phyloP scores from a whole-genome alignment of 176 grass and related monocot genomes.

The Canna indica region DNA sequence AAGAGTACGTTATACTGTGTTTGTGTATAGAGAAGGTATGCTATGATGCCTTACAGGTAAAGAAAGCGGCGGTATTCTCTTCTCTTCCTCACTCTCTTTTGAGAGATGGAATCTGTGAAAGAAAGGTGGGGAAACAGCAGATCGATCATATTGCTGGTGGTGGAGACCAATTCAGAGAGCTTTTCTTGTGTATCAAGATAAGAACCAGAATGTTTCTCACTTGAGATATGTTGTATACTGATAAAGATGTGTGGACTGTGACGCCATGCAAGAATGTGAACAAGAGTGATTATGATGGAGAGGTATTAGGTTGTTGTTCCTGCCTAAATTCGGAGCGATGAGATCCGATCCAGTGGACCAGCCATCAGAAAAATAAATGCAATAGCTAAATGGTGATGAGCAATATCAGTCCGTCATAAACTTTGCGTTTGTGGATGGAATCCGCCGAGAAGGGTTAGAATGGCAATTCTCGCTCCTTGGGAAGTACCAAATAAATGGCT shows the following conservation, averaged over 20 bases:
- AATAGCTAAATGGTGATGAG: background rate
- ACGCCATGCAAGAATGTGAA: too few species aligned
- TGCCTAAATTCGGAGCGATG: too few species aligned
- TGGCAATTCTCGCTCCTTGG: background rate
- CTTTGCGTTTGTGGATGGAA: background rate
- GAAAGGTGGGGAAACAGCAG: background rate
- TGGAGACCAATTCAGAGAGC: too few species aligned
- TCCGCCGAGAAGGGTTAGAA: background rate
- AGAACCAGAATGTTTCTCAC: constrained; percentile 61
- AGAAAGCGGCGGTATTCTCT: background rate
- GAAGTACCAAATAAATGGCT: background rate
- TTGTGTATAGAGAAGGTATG: too few species aligned
- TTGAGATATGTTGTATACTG: too few species aligned
- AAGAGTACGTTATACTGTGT: background rate
- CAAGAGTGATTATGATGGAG: too few species aligned
- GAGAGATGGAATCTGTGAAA: constrained; percentile 12
- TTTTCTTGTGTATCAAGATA: constrained; percentile 82
- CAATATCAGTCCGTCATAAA: background rate
- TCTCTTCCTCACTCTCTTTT: background rate
- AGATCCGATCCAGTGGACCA: too few species aligned
- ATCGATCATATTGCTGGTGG: background rate
- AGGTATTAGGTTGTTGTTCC: too few species aligned
- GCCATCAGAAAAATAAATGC: background rate
- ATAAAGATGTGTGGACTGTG: too few species aligned
- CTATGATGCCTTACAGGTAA: background rate